These are phyloP conservation scores for Mollisia scopiformis DNA, from an alignment of 2,329 filamentous ascomycete genomes.

Conservation along the genomic window DNA sequence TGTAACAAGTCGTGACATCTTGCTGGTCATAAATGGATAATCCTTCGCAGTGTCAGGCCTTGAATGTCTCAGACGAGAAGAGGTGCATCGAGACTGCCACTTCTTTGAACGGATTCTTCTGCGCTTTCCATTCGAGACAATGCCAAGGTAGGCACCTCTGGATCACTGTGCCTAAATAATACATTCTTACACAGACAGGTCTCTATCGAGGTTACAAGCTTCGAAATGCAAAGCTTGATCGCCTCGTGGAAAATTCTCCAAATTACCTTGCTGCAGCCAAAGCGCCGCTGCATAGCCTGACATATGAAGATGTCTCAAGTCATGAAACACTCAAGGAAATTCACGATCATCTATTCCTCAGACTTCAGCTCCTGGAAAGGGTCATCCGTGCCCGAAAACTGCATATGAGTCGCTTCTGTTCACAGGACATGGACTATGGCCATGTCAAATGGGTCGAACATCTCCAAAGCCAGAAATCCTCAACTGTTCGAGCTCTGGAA, in stretches of 20 bases:
- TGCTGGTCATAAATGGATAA: neutral
- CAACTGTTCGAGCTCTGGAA: slow-evolving; percentile 40
- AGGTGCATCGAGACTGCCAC: slow-evolving; percentile 41
- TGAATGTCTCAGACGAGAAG: slow-evolving; percentile 42
- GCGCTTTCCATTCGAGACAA: slow-evolving; percentile 45
- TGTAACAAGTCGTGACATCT: too few species aligned
- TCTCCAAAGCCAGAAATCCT: slow-evolving; percentile 39
- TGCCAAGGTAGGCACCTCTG: slow-evolving; percentile 35
- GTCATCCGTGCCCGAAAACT: slow-evolving; percentile 46
- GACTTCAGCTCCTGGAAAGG: slow-evolving; percentile 39
- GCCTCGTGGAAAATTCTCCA: slow-evolving; percentile 39
- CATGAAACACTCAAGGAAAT: slow-evolving; percentile 42
- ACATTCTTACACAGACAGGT: slow-evolving; percentile 15
- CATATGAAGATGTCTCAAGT: slow-evolving; percentile 42
- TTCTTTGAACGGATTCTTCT: slow-evolving; percentile 45
- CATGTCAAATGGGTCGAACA: slow-evolving; percentile 45
- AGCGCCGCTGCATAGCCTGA: slow-evolving; percentile 42
- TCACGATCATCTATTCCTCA: slow-evolving; percentile 44
- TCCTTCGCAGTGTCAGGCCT: slow-evolving; percentile 26
- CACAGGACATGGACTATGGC: slow-evolving; percentile 46
- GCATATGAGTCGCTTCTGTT: slow-evolving; percentile 46
- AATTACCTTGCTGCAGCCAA: slow-evolving; percentile 40
- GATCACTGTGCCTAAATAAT: neutral
- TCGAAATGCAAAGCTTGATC: slow-evolving; percentile 48
- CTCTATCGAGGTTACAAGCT: slow-evolving; percentile 53